Evolutionary conservation across 495 filamentous ascomycete genomes (phyloP), one percentile per base, ranked within the genome.

Genomic region (Trichoderma asperelloides): DNA sequence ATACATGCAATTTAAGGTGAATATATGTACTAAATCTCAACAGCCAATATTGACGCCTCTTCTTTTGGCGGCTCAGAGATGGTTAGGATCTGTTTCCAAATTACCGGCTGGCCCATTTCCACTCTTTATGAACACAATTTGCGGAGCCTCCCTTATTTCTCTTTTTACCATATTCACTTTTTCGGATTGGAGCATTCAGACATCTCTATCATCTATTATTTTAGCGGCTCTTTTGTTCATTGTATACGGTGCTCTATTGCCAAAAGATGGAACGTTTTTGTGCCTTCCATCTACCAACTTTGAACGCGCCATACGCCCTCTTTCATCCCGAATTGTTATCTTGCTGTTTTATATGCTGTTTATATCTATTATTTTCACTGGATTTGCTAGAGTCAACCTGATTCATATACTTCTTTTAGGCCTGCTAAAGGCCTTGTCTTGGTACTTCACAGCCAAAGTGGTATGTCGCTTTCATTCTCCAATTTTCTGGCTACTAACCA

Each of bases 361-460:
- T 13, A 18, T 30, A 21, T 23, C 27, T 13, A 3, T 7, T 3
- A 21, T 18, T 0, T 15, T 60, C 7, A 13, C 12, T 30, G 55
- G 55, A 7, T 33, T 60, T 3, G 16, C 7, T 7, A 60, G 16
- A 30, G 28, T 25, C 1, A 21, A 11, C 25, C 4, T 27, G 4
- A 30, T 16, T 3, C 27, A 3, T 3, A 33, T 13, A 30, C 11
- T 60, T 60, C 11, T 66, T 0, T 9, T 73, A 27, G 73, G 70
- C 3, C 30, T 69, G 11, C 16, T 41, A 9, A 77, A 74, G 12
- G 74, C 74, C 1, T 62, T 70, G 2, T 67, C 67, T 40, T 77
- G 74, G 75, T 73, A 70, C 65, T 75, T 72, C 40, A 66, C 68
- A 0, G 68, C 72, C 43, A 65, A 69, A 62, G 68, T 67, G 30